Conservation (phyloP, 305 asterid species). For the Solanum hybrid region DNA sequence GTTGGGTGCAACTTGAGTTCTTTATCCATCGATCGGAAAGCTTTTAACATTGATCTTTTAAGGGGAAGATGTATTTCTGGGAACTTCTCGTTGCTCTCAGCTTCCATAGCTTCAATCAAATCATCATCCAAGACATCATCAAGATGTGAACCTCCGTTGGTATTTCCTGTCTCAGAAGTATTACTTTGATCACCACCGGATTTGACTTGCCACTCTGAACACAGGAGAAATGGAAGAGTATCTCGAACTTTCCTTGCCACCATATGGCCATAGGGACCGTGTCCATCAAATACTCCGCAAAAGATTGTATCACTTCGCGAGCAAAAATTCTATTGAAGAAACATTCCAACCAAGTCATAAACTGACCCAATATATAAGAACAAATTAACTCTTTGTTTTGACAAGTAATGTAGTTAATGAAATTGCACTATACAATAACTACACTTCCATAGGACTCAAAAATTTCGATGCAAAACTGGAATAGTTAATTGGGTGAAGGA, state of each 20-base stretch:
- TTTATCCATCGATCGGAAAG: slow-evolving; percentile 88
- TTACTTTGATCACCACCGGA: slow-evolving; percentile 14
- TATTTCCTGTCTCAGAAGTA: slow-evolving; percentile 15
- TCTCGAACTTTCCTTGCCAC: slow-evolving; percentile 58
- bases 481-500: neutral
- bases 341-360: slow-evolving; percentile 62
- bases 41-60: slow-evolving; percentile 64
- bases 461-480: neutral
- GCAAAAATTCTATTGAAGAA: slow-evolving; percentile 60
- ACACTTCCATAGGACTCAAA: neutral
- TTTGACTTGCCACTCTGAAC: slow-evolving; percentile 28
- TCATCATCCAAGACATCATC: slow-evolving; percentile 71
- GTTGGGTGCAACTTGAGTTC: slow-evolving; percentile 76
- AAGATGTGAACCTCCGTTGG: slow-evolving; percentile 44
- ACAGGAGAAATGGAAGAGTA: slow-evolving; percentile 33
- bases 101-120: slow-evolving; percentile 52
- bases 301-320: slow-evolving; percentile 35
- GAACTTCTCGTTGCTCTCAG: slow-evolving; percentile 55
- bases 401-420: neutral
- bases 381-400: slow-evolving; percentile 5
- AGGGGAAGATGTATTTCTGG: slow-evolving; percentile 66
- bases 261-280: slow-evolving; percentile 56
- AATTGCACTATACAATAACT: neutral
- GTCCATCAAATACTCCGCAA: slow-evolving; percentile 60
- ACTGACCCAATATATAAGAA: slow-evolving; percentile 38